Percentiles rank a stretch among this genome's conserved stretches.
phyloP scores from a whole-genome alignment of 1,284 basidiomycete genomes.

The Gastroboletus turbinatus region DNA sequence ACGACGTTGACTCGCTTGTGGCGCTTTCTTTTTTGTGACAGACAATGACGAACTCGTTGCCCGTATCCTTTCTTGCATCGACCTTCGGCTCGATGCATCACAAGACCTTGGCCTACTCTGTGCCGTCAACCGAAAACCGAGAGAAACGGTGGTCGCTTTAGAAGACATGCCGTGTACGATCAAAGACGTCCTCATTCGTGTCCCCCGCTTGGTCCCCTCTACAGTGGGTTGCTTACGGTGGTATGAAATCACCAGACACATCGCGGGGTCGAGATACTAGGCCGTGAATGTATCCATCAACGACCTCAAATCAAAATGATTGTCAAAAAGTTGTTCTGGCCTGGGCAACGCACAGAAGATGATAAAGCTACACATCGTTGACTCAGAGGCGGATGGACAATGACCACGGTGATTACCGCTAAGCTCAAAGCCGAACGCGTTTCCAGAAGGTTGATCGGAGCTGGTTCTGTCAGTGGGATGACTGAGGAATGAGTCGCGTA shows the following conservation, averaged over 20 bases:
- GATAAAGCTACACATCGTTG: not conserved
- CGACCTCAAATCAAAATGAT: constrained; percentile 14
- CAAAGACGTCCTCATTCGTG: constrained; percentile 14
- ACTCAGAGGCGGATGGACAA: not conserved
- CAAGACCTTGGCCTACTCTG: constrained; percentile 20
- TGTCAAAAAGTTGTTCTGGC: not conserved
- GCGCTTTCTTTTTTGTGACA: not conserved
- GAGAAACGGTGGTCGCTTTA: constrained; percentile 1
- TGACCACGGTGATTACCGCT: not conserved
- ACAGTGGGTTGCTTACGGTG: not conserved
- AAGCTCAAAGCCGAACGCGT: not conserved
- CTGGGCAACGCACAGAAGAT: not conserved
- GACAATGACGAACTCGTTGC: constrained; percentile 8
- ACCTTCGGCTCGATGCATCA: not conserved
- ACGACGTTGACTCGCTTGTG: not conserved
- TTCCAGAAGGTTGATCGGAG: not conserved
- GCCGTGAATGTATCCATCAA: not conserved
- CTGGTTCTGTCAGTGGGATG: not conserved
- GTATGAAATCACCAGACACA: not conserved
- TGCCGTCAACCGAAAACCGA: constrained; percentile 11
- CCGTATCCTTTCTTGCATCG: constrained; percentile 14
- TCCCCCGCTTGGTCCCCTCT: not conserved
- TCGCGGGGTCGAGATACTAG: constrained; percentile 7
- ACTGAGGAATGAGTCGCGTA: too few relatives aligned
- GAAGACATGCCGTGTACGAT: constrained; percentile 3